phyloP scores from a whole-genome alignment of 441 rosid genomes.

The Dalechampia spathulata region DNA sequence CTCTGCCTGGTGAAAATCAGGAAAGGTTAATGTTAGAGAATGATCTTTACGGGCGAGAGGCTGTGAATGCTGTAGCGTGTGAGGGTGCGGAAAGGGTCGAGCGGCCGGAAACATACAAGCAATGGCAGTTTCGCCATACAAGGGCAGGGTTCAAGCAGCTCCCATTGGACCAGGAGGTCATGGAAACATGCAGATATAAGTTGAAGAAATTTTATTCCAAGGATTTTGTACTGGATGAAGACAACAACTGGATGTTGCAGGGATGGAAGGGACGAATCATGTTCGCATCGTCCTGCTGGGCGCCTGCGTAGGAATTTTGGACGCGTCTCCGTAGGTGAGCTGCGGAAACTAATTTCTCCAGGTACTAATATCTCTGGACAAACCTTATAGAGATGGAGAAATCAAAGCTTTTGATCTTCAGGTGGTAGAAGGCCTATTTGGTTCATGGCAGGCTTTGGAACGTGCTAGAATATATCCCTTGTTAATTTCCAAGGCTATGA shows the following conservation, averaged over 20 bases:
- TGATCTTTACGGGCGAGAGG: conserved; percentile 59
- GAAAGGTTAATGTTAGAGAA: conserved; percentile 51
- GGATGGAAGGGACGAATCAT: too few species aligned
- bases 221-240: too few species aligned
- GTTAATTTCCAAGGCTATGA: background rate
- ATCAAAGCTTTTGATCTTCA: too few species aligned
- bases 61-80: conserved; percentile 53
- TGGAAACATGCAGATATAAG: conserved; percentile 31
- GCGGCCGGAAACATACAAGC: conserved; percentile 79
- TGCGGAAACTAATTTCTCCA: too few species aligned
- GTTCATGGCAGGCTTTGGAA: too few species aligned
- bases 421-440: too few species aligned
- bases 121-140: conserved; percentile 56
- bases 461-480: background rate
- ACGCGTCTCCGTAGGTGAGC: too few species aligned
- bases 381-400: too few species aligned
- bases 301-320: too few species aligned
- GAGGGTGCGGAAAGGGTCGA: conserved; percentile 63
- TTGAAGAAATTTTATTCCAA: conserved; percentile 18
- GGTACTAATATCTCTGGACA: too few species aligned
- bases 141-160: conserved; percentile 66
- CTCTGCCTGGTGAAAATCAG: conserved; percentile 36
- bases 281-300: too few species aligned
- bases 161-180: conserved; percentile 30
- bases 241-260: too few species aligned